Evolutionary conservation across 2,329 filamentous ascomycete species (phyloP), one percentile per base, ranked within the genome.

Genomic region (Eutypa lata): DNA sequence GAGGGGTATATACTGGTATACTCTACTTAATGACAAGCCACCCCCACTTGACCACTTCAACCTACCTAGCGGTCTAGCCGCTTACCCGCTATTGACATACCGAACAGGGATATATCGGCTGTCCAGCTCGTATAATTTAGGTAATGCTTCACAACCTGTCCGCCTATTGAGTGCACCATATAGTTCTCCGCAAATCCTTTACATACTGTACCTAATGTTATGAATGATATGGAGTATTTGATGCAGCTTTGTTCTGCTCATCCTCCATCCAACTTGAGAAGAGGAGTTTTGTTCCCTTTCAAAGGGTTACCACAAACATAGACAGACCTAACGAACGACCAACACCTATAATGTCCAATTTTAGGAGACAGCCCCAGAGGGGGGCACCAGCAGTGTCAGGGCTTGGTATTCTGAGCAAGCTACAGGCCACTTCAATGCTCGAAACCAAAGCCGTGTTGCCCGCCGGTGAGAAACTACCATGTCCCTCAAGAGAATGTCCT

Each of bases 371-470:
- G 51, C 56, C 59, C 50, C 64, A 66, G 51, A 55, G 59, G 51
- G 64, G 61, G 60, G 60, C 69, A 49, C 71, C 68, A 38, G 73
- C 73, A 64, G 71, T 68, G 57, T 79, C 79, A 16, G 35, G 35
- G 13, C 35, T 38, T 14, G 35, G 35, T 69, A 83, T 96, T 62
- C 78, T 97, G 65, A 84, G 85, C 55, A 89, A 90, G 44, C 77
- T 97, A 63, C 88, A 88, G 65, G 87, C 87, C 58, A 88, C 91
- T 19, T 85, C 90, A 70, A 90, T 97, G 78, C 76, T 92, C 54
- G 86, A 90, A 52, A 80, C 83, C 38, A 91, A 90, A 72, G 84
- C 92, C 22, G 80, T 85, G 40, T 79, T 97, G 33, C 93, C 93
- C 57, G 91, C 90, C 70, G 90, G 90, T 91, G 78, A 58, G 77